Percentiles rank a stretch among this genome's conserved stretches.
These are phyloP conservation scores for Yamadazyma atmosphaerica DNA, from an alignment of 1,139 yeast genomes.

Conservation along the genomic window DNA sequence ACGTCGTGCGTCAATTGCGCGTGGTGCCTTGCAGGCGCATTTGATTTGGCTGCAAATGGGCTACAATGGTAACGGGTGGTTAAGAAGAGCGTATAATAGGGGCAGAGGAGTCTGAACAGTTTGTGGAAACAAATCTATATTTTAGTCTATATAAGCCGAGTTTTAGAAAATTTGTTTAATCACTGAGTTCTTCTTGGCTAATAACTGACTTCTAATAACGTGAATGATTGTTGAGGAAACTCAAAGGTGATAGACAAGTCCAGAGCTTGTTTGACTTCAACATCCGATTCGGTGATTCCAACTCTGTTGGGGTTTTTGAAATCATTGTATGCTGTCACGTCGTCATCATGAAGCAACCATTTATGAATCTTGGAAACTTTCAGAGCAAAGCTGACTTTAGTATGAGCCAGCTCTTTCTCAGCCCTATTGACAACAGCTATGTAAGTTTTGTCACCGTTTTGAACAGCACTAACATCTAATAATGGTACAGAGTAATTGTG, in stretches of 20 bases:
- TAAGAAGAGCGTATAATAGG: too few species aligned
- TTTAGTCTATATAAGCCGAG: too few species aligned
- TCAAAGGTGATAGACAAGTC: conserved; percentile 7
- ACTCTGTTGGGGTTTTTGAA: conserved; percentile 19
- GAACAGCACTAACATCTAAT: conserved; percentile 18
- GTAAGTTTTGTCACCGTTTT: conserved; percentile 17
- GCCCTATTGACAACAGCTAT: conserved; percentile 29
- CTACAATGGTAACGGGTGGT: too few species aligned
- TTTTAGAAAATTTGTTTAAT: too few species aligned
- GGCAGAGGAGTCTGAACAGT: too few species aligned
- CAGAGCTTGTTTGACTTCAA: conserved; percentile 4
- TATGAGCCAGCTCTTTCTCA: conserved; percentile 19
- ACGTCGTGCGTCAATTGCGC: background rate
- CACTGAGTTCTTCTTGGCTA: too few species aligned
- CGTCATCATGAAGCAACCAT: conserved; percentile 27
- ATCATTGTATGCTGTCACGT: conserved; percentile 21
- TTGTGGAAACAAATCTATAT: too few species aligned
- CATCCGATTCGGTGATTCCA: conserved; percentile 7
- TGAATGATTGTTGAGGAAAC: conserved; percentile 18
- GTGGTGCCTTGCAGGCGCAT: too few species aligned
- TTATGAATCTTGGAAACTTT: conserved; percentile 13
- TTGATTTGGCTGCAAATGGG: background rate
- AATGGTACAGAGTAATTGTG: conserved; percentile 22
- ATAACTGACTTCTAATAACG: conserved; percentile 12
- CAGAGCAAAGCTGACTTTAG: conserved; percentile 17